Evolutionary conservation across 176 grass and related monocot species (phyloP), one percentile per base, ranked within the genome.

Genomic region (Triticum urartu): DNA sequence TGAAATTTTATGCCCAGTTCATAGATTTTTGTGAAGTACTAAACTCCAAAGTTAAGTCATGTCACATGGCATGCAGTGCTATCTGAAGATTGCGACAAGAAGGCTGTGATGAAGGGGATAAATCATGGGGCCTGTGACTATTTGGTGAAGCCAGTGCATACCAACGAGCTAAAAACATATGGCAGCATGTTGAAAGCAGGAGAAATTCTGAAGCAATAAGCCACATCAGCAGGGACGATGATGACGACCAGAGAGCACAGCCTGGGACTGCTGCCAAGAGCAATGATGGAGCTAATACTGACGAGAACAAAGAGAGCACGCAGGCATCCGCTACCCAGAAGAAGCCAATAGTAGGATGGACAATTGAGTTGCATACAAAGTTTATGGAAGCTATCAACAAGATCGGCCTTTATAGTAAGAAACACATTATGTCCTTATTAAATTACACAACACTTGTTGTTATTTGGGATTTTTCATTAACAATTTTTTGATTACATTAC

Each of bases 91-190:
- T 80, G 81, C 1, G 80, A 89, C 5, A 85, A 22, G 4, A 59
- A 88, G 10, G 30, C 64, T 20, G 84, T 93, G 32, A 91, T 91
- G 68, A 94, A 92, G 71, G 95, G 86, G 1, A 72, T 97, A 59
- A 64, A 62, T 11, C 86, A 94, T 47, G 90, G 92, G 2, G 86
- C 90, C 1, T 87, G 83, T 7, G 84, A 97, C 24, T 97, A 92
- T 66, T 54, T 94, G 30, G 73, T 92, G 24, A 97, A 97, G 25
- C 94, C 92, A 12, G 81, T 89, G 32, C 9, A 32, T 6, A 3
- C 79, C 0, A 82, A 97, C 34, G 82, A 94, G 9, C 34, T 94
- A 5, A 93, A 20, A 85, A 89, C 35, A 80, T 97, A 48, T 94
- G 92, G 92, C 79, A 87, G 24, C 95, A 95, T 45, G 91, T 89